Evolutionary conservation across 2,329 filamentous ascomycete genomes (phyloP), one percentile per base, ranked within the genome.

Genomic region (Dothideomycetidae sp.): DNA sequence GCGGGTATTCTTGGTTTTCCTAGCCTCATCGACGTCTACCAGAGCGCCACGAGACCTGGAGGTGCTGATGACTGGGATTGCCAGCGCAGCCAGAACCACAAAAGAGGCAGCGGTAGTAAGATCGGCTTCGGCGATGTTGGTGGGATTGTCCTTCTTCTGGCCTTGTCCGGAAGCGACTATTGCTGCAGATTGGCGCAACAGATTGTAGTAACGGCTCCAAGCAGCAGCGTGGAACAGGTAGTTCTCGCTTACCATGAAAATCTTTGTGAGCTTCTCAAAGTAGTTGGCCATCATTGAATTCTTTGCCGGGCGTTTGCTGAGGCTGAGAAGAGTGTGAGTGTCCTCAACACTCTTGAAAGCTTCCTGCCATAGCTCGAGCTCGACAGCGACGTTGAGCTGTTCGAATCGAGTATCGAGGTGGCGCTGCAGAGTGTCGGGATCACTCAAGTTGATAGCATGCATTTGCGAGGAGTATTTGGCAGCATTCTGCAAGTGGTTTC

Each of bases 231-330:
- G 90, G 77, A 98, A 98, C 31, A 98, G 77, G 60, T 96, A 96
- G 70, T 98, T 98, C 66, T 96, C 90, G 60, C 88, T 93, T 48
- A 96, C 90, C 45, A 98, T 75, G 72, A 98, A 98, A 60, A 98
- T 98, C 47, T 86, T 78, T 29, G 90, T 94, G 41, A 98, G 77
- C 68, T 96, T 96, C 71, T 98, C 90, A 63, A 96, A 98, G 72
- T 98, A 98, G 69, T 96, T 98, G 64, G 90, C 90, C 90, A 98
- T 98, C 90, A 98, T 96, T 57, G 94, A 71, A 59, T 94, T 94
- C 78, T 96, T 96, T 38, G 90, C 80, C 28, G 86, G 86, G 39
- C 90, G 82, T 74, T 96, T 96, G 78, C 88, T 96, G 50, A 96
- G 73, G 67, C 80, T 96, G 49, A 98, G 76, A 39, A 98, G 75